Evolutionary conservation across 1,139 yeast genomes (phyloP).

Genomic region (Arxiozyma telluris): DNA sequence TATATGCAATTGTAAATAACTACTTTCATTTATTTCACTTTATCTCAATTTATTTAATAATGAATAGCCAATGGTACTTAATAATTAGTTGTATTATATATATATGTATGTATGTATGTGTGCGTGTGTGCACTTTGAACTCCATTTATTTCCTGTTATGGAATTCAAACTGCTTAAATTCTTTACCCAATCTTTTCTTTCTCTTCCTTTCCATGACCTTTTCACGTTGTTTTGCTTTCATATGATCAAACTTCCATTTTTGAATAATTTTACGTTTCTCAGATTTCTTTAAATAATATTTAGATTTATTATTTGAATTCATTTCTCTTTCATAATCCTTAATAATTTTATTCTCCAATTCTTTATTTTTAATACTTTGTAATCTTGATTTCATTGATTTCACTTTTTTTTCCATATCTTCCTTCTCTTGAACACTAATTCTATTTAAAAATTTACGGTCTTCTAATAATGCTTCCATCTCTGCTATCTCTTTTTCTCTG

Average conservation of each 20-base stretch:
- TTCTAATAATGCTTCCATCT: conserved; percentile 48
- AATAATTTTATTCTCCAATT: conserved; percentile 60
- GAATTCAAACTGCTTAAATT: conserved; percentile 71
- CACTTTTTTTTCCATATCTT: conserved; percentile 44
- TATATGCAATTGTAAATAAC: no score
- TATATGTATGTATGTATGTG: conserved; percentile 1
- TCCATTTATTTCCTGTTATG: conserved; percentile 20
- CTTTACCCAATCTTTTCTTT: conserved; percentile 87
- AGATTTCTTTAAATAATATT: conserved; percentile 60
- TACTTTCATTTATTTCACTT: neutral
- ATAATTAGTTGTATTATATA: neutral
- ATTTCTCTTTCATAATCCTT: conserved; percentile 34
- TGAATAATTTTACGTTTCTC: conserved; percentile 81
- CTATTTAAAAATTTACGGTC: conserved; percentile 44
- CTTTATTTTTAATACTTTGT: conserved; percentile 68
- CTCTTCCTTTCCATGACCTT: conserved; percentile 89
- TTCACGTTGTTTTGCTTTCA: conserved; percentile 78
- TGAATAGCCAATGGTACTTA: neutral
- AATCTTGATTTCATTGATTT: conserved; percentile 65
- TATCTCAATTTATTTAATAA: neutral
- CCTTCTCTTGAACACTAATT: conserved; percentile 41
- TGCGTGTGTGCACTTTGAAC: neutral
- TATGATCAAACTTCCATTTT: conserved; percentile 76
- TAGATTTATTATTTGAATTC: conserved; percentile 30
- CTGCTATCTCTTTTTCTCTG: conserved; percentile 58